These are phyloP conservation scores for Cyamopsis tetragonoloba DNA, from an alignment of 306 rosid species.

Conservation along the genomic window DNA sequence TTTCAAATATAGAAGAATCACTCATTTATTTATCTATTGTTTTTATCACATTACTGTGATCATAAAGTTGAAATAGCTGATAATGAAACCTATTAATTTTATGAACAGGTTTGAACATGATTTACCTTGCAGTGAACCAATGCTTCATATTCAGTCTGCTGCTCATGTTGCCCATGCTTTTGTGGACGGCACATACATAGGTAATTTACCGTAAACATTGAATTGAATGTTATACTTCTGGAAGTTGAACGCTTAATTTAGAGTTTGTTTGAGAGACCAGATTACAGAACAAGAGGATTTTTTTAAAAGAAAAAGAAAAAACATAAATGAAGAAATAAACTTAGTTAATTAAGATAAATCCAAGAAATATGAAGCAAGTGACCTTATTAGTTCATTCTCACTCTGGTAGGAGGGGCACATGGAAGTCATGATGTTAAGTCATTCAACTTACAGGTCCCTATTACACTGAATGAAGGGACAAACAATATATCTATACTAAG, in stretches of 20 bases:
- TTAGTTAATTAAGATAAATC: background rate
- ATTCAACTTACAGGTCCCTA: slow-evolving; percentile 31
- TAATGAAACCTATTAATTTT: background rate
- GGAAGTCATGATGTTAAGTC: slow-evolving; percentile 39
- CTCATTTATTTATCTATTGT: background rate
- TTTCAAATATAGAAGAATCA: background rate
- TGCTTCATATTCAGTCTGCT: slow-evolving; percentile 38
- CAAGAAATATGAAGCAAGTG: background rate
- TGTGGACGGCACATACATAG: slow-evolving; percentile 31
- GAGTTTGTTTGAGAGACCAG: background rate
- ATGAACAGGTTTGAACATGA: slow-evolving; percentile 48
- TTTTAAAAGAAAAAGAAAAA: background rate
- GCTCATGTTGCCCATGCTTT: slow-evolving; percentile 57
- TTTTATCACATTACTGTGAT: background rate
- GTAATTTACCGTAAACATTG: too few species aligned
- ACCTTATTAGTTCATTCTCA: background rate
- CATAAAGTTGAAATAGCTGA: background rate
- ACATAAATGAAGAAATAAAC: background rate
- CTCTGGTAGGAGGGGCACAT: slow-evolving; percentile 48
- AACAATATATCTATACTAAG: slow-evolving; percentile 56
- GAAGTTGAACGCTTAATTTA: background rate
- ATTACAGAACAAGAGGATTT: too few species aligned
- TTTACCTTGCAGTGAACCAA: slow-evolving; percentile 39
- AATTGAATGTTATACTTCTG: background rate
- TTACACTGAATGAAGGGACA: slow-evolving; percentile 37